These are phyloP conservation scores for Coemansia asiatica DNA, from an alignment of 192 early-diverging fungal genomes.

Conservation along the genomic window DNA sequence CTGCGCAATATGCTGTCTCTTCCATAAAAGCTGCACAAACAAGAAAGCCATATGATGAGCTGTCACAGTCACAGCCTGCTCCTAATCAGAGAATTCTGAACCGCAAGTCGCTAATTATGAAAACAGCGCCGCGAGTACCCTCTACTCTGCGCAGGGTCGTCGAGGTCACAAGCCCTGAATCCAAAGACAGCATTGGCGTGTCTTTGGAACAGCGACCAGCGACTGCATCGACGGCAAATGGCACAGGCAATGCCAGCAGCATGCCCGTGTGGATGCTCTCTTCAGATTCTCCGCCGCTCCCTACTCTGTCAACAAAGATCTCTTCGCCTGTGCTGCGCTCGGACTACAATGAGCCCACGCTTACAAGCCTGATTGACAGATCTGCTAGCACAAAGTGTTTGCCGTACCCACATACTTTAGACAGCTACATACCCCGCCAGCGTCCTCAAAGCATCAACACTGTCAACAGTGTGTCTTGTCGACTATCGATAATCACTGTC, in stretches of 20 bases:
- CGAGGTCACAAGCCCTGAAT: conserved; percentile 8
- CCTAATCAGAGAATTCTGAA: background rate
- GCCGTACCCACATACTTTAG: conserved; percentile 42
- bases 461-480: conserved; percentile 25
- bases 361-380: conserved; percentile 17
- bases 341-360: conserved; percentile 24
- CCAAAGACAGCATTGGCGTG: background rate
- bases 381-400: conserved; percentile 20
- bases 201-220: conserved; percentile 1
- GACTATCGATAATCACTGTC: conserved; percentile 41
- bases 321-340: conserved; percentile 26
- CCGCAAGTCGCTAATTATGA: conserved; percentile 22
- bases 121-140: conserved; percentile 39
- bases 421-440: conserved; percentile 30
- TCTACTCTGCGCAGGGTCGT: conserved; percentile 40
- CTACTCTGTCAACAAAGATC: background rate
- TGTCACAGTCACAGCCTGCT: background rate
- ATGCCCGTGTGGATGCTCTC: conserved; percentile 2
- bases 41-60: background rate
- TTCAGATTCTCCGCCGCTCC: conserved; percentile 7
- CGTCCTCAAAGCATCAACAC: conserved; percentile 35
- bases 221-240: background rate
- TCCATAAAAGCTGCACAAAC: background rate
- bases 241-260: background rate
- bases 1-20: background rate